A percentile compares a stretch with the other conserved stretches of the same genome.
These are phyloP conservation scores for Gastrolobium bilobum DNA, from an alignment of 306 rosid species.

Conservation along the genomic window DNA sequence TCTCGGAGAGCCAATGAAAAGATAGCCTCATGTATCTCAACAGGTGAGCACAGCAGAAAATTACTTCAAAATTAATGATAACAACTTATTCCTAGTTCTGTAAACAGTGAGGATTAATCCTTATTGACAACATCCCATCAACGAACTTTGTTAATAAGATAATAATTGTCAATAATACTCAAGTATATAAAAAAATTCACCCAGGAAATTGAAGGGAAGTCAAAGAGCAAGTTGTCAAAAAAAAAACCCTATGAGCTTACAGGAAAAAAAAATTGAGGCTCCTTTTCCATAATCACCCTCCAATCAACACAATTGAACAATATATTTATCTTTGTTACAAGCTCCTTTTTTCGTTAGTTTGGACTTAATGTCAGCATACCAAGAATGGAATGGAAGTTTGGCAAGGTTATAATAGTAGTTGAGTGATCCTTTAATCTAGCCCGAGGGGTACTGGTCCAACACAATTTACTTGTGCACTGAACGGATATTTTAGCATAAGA, in stretches of 20 bases:
- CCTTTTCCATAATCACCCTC: slow-evolving; percentile 6
- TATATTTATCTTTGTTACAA: neutral
- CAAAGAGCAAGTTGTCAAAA: slow-evolving; percentile 34
- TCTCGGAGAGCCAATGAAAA: neutral
- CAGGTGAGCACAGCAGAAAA: slow-evolving; percentile 15
- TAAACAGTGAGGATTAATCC: neutral
- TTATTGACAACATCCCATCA: slow-evolving; percentile 21
- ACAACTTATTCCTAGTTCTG: slow-evolving; percentile 19
- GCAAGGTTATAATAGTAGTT: slow-evolving; percentile 16
- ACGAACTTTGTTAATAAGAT: slow-evolving; percentile 24
- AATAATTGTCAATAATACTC: slow-evolving; percentile 24
- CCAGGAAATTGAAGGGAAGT: slow-evolving; percentile 15
- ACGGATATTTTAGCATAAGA: slow-evolving; percentile 30
- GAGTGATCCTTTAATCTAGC: neutral
- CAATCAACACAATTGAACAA: slow-evolving; percentile 19
- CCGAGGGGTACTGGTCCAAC: neutral
- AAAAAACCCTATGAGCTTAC: neutral
- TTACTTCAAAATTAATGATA: neutral
- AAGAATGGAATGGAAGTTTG: slow-evolving; percentile 36
- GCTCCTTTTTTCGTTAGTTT: neutral
- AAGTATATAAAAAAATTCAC: neutral
- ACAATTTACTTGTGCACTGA: slow-evolving; percentile 5
- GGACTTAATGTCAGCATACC: slow-evolving; percentile 11
- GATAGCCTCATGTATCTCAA: slow-evolving; percentile 34
- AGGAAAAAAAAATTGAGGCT: neutral